phyloP scores from a whole-genome alignment of 2,329 filamentous ascomycete genomes.

The Gliomastix tumulicola region DNA sequence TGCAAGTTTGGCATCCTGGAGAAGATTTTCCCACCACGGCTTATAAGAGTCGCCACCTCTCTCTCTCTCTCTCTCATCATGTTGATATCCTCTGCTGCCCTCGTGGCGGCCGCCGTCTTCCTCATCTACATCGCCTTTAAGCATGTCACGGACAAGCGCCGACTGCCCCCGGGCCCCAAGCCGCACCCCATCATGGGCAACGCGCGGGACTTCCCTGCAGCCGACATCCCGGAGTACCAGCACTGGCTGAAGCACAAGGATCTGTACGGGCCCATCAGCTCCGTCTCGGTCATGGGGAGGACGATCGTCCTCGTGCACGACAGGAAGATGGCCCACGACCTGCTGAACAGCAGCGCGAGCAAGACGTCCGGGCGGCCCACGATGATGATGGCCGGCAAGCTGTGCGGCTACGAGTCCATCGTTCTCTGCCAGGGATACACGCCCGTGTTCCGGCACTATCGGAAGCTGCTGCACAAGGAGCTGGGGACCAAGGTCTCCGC shows the following conservation, averaged over 20 bases:
- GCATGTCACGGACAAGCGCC: no score
- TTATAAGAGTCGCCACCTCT: no score
- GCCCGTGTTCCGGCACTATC: conserved; percentile 10
- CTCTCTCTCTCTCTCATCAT: no score
- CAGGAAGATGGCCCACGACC: conserved; percentile 19
- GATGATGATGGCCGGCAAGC: conserved; percentile 7
- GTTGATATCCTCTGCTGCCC: no score
- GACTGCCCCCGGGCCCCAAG: conserved; percentile 15
- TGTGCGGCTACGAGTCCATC: conserved; percentile 14
- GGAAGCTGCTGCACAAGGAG: conserved; percentile 20
- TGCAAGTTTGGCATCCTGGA: no score
- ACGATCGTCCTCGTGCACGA: conserved; percentile 33
- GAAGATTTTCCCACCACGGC: no score
- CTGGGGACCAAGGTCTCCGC: conserved; percentile 14
- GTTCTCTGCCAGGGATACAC: conserved; percentile 10
- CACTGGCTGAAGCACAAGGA: conserved; percentile 27
- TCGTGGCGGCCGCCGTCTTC: no score
- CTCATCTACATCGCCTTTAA: no score
- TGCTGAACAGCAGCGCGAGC: conserved; percentile 17
- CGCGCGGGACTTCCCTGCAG: conserved; percentile 31
- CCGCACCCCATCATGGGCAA: conserved; percentile 37
- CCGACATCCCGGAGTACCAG: conserved; percentile 16
- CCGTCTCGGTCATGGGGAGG: conserved; percentile 13
- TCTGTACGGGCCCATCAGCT: conserved; percentile 17
- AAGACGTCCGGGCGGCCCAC: conserved; percentile 10